These are phyloP conservation scores for Melampsora larici-populina DNA, from an alignment of 1,284 basidiomycete genomes.

Conservation along the genomic window DNA sequence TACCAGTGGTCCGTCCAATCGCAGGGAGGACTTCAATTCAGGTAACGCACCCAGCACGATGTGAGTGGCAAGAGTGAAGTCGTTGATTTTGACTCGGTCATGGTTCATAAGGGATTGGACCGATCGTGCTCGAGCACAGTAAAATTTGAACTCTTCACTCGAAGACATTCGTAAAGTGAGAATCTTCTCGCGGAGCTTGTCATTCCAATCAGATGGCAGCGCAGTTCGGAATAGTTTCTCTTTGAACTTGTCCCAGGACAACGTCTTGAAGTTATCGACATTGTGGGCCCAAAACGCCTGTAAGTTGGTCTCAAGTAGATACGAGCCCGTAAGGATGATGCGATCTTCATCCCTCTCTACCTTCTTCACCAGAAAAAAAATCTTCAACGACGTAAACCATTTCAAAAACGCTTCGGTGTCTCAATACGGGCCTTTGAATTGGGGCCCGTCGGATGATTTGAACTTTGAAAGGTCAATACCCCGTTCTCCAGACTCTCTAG, in stretches of 20 bases:
- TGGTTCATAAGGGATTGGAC: conserved; percentile 11
- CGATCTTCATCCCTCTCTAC: too few relatives aligned
- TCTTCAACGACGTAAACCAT: too few relatives aligned
- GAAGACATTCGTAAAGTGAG: background rate
- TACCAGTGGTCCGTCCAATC: background rate
- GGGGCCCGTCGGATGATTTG: background rate
- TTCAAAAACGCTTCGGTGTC: background rate
- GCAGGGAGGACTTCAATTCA: background rate
- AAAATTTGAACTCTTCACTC: background rate
- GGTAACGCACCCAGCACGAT: background rate
- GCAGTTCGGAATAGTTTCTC: conserved; percentile 6
- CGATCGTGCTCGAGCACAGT: background rate
- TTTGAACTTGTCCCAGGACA: background rate
- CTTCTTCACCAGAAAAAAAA: too few relatives aligned
- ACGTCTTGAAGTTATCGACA: too few relatives aligned
- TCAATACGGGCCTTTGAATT: background rate
- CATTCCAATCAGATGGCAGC: background rate
- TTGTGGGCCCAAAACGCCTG: too few relatives aligned
- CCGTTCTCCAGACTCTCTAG: too few relatives aligned
- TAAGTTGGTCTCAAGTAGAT: too few relatives aligned
- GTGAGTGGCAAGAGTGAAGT: background rate
- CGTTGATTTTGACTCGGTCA: background rate
- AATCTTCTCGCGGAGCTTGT: background rate
- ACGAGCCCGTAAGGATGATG: too few relatives aligned
- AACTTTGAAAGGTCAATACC: conserved; percentile 5